These are phyloP conservation scores for Nemophila menziesii DNA, from an alignment of 257 asterid genomes.

Conservation along the genomic window DNA sequence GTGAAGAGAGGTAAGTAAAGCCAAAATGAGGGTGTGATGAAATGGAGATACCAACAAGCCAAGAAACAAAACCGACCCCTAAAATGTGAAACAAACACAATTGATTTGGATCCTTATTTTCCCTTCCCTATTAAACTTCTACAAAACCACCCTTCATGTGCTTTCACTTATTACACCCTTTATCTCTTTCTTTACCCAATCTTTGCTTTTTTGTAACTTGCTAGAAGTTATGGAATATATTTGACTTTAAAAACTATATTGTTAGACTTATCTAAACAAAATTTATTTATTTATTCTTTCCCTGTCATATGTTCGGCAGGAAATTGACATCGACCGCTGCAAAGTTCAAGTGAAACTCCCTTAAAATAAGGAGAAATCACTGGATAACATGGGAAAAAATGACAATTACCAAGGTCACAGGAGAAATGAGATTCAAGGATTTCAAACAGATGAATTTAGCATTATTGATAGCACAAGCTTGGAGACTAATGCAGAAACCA, in stretches of 20 bases:
- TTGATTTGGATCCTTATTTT: background rate
- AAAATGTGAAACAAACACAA: constrained; percentile 21
- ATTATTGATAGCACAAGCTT: too few species aligned
- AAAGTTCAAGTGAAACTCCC: too few species aligned
- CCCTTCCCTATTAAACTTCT: constrained; percentile 2
- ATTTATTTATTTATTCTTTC: background rate
- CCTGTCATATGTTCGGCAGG: background rate
- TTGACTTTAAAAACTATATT: background rate
- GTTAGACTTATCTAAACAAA: too few species aligned
- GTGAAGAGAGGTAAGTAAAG: background rate
- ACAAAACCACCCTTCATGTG: constrained; percentile 17
- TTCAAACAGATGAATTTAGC: too few species aligned
- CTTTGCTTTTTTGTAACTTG: background rate
- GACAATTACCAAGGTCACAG: too few species aligned
- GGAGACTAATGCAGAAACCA: too few species aligned
- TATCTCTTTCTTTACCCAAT: background rate
- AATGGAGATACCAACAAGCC: constrained; percentile 6
- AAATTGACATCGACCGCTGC: too few species aligned
- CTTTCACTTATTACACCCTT: constrained; percentile 15
- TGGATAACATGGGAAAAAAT: too few species aligned
- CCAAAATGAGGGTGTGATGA: constrained; percentile 1
- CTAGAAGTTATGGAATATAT: background rate
- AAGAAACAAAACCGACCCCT: constrained; percentile 6
- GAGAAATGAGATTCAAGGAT: too few species aligned
- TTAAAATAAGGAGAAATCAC: too few species aligned